Base-by-base conservation (phyloP, 2,329 filamentous ascomycete species). In the Alternaria novae-zelandiae region DNA sequence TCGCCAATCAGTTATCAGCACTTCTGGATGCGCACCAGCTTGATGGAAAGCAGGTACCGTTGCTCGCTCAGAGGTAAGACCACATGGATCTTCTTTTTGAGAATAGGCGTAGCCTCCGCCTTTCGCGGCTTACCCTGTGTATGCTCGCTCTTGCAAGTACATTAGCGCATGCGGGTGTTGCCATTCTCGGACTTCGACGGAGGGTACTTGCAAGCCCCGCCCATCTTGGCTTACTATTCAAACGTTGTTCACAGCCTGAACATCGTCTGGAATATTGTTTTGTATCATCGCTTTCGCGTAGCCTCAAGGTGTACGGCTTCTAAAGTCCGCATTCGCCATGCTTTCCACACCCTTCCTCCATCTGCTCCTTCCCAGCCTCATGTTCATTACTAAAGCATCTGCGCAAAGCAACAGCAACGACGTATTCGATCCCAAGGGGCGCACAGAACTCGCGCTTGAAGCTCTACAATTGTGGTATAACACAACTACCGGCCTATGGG, bases 391-490 rank as follows among this genome's bases (percentile, higher is more conserved):
- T 73, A 74, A 75, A 55, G 47, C 51, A 5, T 72, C 23, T 20
- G 67, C 72, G 20, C 68, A 73, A 69, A 73, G 67, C 26, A 10
- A 51, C 20, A 54, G 62, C 45, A 55, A 66, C 44, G 62, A 36
- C 2, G 23, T 67, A n/a, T 60, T 61, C n/a, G 64, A 73, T 50
- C 69, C 75, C 10, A 70, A 60, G 9, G 59, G 63, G 41, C 74
- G 75, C 30, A 74, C 76, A 4, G 60, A 74, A 20, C 63, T 74
- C 9, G 82, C 81, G 4, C 71, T 83, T 2, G 71, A 77, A 21
- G 75, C 83, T 6, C 82, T 91, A 2, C 88, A 91, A 69, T 73
- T 71, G 45, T 92, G 87, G 86, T 92, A 92, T 76, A 85, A 90
- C 71, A 61, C 78, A 3, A 72, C 74, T 6, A 88, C 84, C 1